Base-by-base conservation (phyloP, 139 green algal genomes). In the Nannochloris sp. region DNA sequence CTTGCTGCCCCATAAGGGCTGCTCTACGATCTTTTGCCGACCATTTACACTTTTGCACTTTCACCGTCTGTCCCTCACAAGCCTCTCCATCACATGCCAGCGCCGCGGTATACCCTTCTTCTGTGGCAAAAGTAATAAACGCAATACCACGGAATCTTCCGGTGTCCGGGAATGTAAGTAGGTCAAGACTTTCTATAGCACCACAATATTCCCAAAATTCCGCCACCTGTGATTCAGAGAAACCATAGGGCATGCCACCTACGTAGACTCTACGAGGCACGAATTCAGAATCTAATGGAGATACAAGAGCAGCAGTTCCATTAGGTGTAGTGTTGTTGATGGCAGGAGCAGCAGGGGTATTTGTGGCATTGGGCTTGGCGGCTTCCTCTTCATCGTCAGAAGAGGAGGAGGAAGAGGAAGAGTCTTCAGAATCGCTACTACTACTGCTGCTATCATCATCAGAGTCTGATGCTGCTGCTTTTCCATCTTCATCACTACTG, bases 101-200 rank as follows among this genome's bases (percentile, higher is more conserved):
- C 1, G 90, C 90, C 30, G 75, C 77, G 39, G 86, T 44, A 51
- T 82, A 92, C 4, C 56, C 86, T 29, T 81, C 82, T 65, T 88
- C 70, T 31, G 72, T 88, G 7, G 68, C 65, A 55, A 94, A 98
- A n/a, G 92, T 97, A 74, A 98, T 83, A 73, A 95, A 96, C 4
- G 78, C 83, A 8, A 95, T 93, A 63, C 92, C 92, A 32, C 83
- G 86, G 80, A 98, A 98, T 34, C 85, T 81, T 6, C 89, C 89
- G 0, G 75, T 90, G 81, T 98, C 91, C 0, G 83, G 82, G 75
- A 98, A 98, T n/a, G 70, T 85, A 65, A 96, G 78, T 31, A 88
- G 65, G 67, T 95, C 82, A 44, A 97, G 46, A 4, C 68, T 55
- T 55, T 86, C 81, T 3, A 97, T 80, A 51, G 83, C 74, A 1